Base-by-base conservation (phyloP, 78 protist species). In the Emiliania huxleyi region DNA sequence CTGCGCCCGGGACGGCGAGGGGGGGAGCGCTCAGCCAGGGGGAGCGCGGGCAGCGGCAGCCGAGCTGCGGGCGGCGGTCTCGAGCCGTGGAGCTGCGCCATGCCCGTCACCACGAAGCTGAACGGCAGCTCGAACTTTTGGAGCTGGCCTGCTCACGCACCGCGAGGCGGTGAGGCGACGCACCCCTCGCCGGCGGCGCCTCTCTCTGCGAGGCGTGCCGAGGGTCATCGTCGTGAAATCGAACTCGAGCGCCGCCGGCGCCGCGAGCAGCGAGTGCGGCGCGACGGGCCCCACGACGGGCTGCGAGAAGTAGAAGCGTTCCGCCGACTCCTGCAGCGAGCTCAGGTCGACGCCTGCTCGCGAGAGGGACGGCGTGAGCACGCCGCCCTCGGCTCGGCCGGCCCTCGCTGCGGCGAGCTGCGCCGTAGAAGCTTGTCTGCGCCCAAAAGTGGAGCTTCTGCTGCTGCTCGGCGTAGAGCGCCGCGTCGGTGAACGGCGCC, bases 401-500 rank as follows among this genome's bases (percentile, higher is more conserved):
- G n/a, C n/a, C n/a, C n/a, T n/a, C n/a, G n/a, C n/a, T n/a, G n/a
- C n/a, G n/a, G n/a, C n/a, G n/a, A n/a, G n/a, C n/a, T n/a, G n/a
- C n/a, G n/a, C 95, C 95, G 43, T 48, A 94, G 23, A 94, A 94
- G 23, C 35, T 6, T 12, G 4, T 43, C 56, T 81, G 45, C 23
- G 42, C 0, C 95, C 95, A 94, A 84, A 94, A 94, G 43, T 21
- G 37, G 18, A 29, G 8, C 43, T 90, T 69, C 79, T 22, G 22
- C 19, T 4, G n/a, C 45, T 26, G 69, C 90, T 94, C 96, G 38
- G 3, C 26, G 83, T 81, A 92, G 43, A 93, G 92, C 1, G 71
- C 62, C 0, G 92, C 94, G 69, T 95, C 96, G 37, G 69, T 69
- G 71, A 97, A 91, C n/a, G 98, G 98, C 18, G 95, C 48, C 23